These are phyloP conservation scores for Botrytis medusae DNA, from an alignment of 2,329 filamentous ascomycete genomes.

Conservation along the genomic window DNA sequence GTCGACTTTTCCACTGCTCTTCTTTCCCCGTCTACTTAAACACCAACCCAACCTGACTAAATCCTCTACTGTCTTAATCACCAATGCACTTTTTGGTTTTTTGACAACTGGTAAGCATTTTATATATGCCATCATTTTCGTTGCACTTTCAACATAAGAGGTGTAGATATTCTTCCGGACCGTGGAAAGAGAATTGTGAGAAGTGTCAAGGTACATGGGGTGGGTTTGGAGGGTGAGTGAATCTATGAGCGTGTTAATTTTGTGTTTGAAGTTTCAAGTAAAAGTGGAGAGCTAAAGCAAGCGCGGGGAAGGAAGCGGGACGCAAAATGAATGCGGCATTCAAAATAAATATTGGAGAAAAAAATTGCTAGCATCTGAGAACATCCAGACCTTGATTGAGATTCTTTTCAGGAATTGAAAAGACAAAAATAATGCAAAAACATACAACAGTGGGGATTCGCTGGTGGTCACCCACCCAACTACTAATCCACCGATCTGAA, in stretches of 20 bases:
- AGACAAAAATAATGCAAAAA: background rate
- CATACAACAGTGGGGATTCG: constrained; percentile 19
- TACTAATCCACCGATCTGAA: constrained; percentile 21
- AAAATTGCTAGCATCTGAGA: background rate
- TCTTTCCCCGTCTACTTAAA: constrained; percentile 34
- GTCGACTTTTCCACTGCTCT: constrained; percentile 21
- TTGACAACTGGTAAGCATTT: constrained; percentile 56
- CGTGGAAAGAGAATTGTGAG: constrained; percentile 68
- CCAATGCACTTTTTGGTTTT: constrained; percentile 58
- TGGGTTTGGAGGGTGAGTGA: constrained; percentile 84
- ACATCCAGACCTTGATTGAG: background rate
- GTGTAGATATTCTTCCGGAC: constrained; percentile 73
- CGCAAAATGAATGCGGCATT: background rate
- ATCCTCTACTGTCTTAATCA: constrained; percentile 44
- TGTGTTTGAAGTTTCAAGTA: background rate
- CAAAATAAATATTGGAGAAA: background rate
- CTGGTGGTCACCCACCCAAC: constrained; percentile 21
- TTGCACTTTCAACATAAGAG: constrained; percentile 75
- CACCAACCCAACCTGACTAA: constrained; percentile 32
- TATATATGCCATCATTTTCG: constrained; percentile 67
- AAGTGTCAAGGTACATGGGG: constrained; percentile 77
- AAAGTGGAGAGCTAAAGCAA: no score
- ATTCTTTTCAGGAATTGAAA: background rate
- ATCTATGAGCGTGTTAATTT: constrained; percentile 42
- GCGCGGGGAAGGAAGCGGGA: no score